Evolutionary conservation across 1,284 basidiomycete genomes (phyloP).

Genomic region (Anthracocystis setariae): DNA sequence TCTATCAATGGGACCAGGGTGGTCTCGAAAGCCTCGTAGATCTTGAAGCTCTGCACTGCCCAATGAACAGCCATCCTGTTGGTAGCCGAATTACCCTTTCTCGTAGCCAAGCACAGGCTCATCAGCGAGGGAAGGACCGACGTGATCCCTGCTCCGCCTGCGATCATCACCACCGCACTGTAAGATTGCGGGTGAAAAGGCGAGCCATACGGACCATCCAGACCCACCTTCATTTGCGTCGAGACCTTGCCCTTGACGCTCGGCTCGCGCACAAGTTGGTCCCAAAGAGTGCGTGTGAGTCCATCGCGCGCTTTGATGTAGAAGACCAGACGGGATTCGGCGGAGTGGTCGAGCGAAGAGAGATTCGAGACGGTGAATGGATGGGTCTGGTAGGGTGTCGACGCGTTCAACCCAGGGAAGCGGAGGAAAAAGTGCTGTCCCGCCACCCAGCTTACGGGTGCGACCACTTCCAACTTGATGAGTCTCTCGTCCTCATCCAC

Average conservation of each 20-base stretch:
- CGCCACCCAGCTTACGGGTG: slow-evolving; percentile 49
- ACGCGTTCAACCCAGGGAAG: slow-evolving; percentile 47
- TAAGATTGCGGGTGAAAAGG: slow-evolving; percentile 35
- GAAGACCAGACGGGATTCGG: slow-evolving; percentile 39
- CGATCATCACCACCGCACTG: slow-evolving; percentile 37
- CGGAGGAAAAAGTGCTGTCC: slow-evolving; percentile 63
- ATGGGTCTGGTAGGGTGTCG: slow-evolving; percentile 47
- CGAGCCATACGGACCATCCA: slow-evolving; percentile 59
- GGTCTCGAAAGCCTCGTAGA: slow-evolving; percentile 25
- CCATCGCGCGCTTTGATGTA: slow-evolving; percentile 48
- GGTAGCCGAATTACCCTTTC: slow-evolving; percentile 14
- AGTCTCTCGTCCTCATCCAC: slow-evolving; percentile 35
- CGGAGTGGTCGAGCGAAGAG: slow-evolving; percentile 22
- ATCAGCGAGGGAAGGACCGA: slow-evolving; percentile 40
- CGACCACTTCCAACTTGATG: slow-evolving; percentile 41
- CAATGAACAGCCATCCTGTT: slow-evolving; percentile 21
- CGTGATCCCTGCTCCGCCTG: slow-evolving; percentile 54
- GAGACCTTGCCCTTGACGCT: slow-evolving; percentile 22
- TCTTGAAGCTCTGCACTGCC: slow-evolving; percentile 15
- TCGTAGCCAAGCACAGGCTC: slow-evolving; percentile 26
- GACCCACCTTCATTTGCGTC: slow-evolving; percentile 8
- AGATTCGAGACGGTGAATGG: slow-evolving; percentile 63
- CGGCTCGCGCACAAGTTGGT: slow-evolving; percentile 9
- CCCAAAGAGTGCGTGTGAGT: slow-evolving; percentile 35
- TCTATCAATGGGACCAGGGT: slow-evolving; percentile 19